phyloP scores from a whole-genome alignment of 306 rosid genomes.

The Sesbania bispinosa region DNA sequence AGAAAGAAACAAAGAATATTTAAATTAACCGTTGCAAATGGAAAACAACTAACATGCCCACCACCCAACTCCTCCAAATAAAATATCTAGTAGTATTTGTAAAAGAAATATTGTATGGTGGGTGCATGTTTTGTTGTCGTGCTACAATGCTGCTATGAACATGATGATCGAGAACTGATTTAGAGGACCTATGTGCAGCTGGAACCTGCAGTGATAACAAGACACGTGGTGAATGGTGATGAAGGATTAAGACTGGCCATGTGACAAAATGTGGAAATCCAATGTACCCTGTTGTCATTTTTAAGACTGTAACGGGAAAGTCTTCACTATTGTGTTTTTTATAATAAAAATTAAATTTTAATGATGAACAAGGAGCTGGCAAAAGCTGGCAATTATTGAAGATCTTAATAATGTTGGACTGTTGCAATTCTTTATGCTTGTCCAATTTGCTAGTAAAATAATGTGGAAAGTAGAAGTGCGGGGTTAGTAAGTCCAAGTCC shows the following conservation, averaged over 20 bases:
- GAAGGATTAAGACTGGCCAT: neutral
- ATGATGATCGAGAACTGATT: neutral
- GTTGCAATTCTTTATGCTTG: conserved; percentile 18
- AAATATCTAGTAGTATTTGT: neutral
- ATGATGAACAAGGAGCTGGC: conserved; percentile 28
- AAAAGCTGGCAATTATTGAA: conserved; percentile 36
- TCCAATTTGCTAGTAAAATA: conserved; percentile 8
- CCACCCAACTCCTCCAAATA: conserved; percentile 3
- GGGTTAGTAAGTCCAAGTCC: neutral
- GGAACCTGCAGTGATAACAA: neutral
- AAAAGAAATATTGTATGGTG: neutral
- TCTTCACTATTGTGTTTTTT: neutral
- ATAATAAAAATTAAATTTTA: neutral
- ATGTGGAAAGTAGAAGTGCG: neutral
- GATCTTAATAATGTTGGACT: conserved; percentile 12
- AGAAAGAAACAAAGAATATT: conserved; percentile 10
- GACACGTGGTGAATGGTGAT: conserved; percentile 16
- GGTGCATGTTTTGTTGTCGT: conserved; percentile 28
- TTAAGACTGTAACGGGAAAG: neutral
- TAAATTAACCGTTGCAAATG: conserved; percentile 39
- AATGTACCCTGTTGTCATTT: conserved; percentile 4
- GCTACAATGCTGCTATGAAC: neutral
- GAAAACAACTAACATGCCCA: conserved; percentile 41
- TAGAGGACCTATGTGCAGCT: neutral
- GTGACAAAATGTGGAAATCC: conserved; percentile 19